Conservation (phyloP, 129 eudicot genomes). For the Centella asiatica region DNA sequence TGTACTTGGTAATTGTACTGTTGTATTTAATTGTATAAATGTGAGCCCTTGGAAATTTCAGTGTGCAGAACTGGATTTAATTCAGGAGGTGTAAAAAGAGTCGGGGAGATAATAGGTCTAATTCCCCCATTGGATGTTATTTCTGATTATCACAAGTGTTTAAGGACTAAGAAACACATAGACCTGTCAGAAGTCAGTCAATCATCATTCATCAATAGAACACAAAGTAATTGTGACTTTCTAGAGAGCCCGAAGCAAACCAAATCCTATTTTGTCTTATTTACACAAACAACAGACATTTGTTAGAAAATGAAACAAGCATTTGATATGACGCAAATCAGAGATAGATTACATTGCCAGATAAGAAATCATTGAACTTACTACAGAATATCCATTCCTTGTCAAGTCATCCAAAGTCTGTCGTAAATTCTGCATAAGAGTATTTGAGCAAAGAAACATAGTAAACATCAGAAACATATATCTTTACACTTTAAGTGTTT, state of each 20-base stretch:
- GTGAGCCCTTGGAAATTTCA: no score
- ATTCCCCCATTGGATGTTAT: neutral
- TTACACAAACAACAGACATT: neutral
- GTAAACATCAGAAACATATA: neutral
- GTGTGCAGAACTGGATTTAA: no score
- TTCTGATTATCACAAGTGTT: neutral
- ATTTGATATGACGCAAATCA: neutral
- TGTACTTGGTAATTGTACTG: no score
- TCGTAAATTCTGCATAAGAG: conserved; percentile 60
- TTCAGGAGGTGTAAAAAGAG: no score
- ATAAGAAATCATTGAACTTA: conserved; percentile 30
- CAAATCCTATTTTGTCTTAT: neutral
- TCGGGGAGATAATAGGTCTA: neutral
- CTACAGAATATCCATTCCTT: conserved; percentile 93
- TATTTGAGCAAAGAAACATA: neutral
- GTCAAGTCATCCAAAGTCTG: conserved; percentile 99
- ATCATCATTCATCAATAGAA: neutral
- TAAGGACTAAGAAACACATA: no score
- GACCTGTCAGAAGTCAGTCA: no score
- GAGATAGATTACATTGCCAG: conserved; percentile 6
- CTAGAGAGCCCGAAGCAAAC: neutral
- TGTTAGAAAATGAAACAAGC: neutral
- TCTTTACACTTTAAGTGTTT: no score
- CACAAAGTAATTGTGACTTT: neutral
- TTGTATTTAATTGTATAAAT: no score